Base-by-base conservation (phyloP, 2,329 filamentous ascomycete genomes). In the Penicillium polonicum region DNA sequence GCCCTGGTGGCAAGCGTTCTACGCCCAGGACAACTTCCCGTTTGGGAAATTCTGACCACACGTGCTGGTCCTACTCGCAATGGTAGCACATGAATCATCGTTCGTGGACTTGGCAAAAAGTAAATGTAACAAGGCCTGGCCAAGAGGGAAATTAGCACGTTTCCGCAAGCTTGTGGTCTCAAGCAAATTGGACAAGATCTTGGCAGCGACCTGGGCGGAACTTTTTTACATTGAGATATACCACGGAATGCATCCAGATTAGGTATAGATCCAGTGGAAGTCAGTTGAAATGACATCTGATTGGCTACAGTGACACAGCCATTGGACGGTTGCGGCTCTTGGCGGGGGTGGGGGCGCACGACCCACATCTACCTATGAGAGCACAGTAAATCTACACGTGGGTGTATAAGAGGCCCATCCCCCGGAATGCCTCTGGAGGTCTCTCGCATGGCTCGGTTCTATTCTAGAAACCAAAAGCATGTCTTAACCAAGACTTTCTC, bases 11-110 rank as follows among this genome's bases (percentile, higher is more conserved):
- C 27, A 43, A 33, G 38, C 7, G 44, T 27, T 29, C 23, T 38
- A 36, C 23, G 19, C 46, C 42, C 29, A 45, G 45, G 23, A 15
- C 4, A 29, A 46, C 35, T 57, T 39, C 52, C 42, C 38, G n/a
- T 31, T 43, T 41, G 29, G 48, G 55, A 33, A 13, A 53, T 31
- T 13, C 6, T 13, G 52, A 36, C 44, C 45, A 66, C 64, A 66
- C 64, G 64, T 66, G 64, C 60, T 41, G 48, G 33, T 48, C 51
- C 36, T 58, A 66, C 61, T 65, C 61, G 59, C 60, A 60, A 55
- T 39, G 50, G 35, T 10, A 50, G 55, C 54, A 21, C 53, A 36
- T 17, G 31, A 36, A 36, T 36, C 56, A 52, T 48, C 31, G 45
- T 35, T 38, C n/a, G 19, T 42, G 29, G 23, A 31, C 58, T 64